phyloP scores from a whole-genome alignment of 2,329 filamentous ascomycete genomes.

The Diaporthe eres region DNA sequence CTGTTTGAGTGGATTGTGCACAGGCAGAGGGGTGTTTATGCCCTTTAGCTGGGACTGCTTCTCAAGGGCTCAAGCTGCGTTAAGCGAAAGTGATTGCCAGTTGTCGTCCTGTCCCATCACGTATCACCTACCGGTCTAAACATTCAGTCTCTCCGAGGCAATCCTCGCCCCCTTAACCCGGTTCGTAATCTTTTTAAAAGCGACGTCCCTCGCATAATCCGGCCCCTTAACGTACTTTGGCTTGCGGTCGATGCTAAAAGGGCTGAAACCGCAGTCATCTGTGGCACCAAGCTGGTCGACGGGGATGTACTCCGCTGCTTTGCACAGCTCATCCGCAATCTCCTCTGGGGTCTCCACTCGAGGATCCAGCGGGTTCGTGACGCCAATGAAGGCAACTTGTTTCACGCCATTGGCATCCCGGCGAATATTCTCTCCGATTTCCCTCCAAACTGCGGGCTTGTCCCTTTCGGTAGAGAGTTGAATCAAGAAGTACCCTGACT shows the following conservation, averaged over 20 bases:
- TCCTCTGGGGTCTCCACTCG: background rate
- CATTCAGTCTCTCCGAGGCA: background rate
- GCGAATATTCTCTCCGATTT: background rate
- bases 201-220: background rate
- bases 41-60: background rate
- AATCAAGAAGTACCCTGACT: background rate
- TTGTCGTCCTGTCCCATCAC: background rate
- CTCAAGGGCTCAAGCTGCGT: background rate
- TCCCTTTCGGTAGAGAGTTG: background rate
- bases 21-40: constrained; percentile 18
- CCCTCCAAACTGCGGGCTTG: background rate
- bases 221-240: background rate
- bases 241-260: constrained; percentile 7
- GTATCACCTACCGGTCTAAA: background rate
- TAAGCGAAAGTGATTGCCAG: background rate
- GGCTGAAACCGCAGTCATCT: background rate
- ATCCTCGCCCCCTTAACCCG: background rate
- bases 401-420: constrained; percentile 3
- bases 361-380: background rate
- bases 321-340: background rate
- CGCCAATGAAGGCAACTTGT: background rate
- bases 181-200: background rate
- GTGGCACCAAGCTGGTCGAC: background rate
- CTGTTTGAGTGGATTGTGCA: constrained; percentile 28
- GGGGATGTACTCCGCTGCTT: background rate